Conservation (phyloP, 305 asterid species). For the Plantago coronopus region DNA sequence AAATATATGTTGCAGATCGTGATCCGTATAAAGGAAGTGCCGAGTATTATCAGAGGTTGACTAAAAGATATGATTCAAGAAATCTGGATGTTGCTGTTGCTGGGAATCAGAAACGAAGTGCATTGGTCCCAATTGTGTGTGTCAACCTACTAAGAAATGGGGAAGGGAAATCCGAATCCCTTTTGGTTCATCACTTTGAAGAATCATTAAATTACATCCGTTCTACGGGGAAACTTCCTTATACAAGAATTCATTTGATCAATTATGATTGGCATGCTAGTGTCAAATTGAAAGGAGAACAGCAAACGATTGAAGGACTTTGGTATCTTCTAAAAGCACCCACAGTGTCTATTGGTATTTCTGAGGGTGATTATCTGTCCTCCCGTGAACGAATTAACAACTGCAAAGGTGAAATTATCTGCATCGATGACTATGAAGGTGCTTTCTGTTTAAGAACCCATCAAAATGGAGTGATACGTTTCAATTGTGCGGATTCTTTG, state of each 20-base stretch:
- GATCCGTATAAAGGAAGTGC: conserved; percentile 94
- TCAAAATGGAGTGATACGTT: conserved; percentile 97
- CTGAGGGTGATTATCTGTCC: conserved; percentile 94
- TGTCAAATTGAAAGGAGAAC: conserved; percentile 91
- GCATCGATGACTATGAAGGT: conserved; percentile 71
- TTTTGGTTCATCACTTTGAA: conserved; percentile 93
- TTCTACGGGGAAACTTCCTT: conserved; percentile 73
- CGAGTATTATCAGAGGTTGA: conserved; percentile 84
- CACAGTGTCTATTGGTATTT: conserved; percentile 67
- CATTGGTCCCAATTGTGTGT: conserved; percentile 87
- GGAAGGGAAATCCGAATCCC: conserved; percentile 92
- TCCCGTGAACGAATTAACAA: conserved; percentile 70
- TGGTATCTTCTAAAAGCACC: conserved; percentile 98
- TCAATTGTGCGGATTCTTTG: conserved; percentile 96
- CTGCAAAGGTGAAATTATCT: conserved; percentile 92
- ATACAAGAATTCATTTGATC: conserved; percentile 78
- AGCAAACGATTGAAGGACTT: conserved; percentile 92
- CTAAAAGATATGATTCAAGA: conserved; percentile 82
- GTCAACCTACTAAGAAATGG: conserved; percentile 83
- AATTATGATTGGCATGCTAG: conserved; percentile 99
- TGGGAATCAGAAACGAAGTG: conserved; percentile 67
- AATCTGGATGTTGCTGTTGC: conserved; percentile 57
- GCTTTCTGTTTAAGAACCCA: conserved; percentile 96
- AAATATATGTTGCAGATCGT: conserved; percentile 80
- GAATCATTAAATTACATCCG: conserved; percentile 77